Conservation (phyloP, 208 protist species). For the Acanthamoeba polyphaga region DNA sequence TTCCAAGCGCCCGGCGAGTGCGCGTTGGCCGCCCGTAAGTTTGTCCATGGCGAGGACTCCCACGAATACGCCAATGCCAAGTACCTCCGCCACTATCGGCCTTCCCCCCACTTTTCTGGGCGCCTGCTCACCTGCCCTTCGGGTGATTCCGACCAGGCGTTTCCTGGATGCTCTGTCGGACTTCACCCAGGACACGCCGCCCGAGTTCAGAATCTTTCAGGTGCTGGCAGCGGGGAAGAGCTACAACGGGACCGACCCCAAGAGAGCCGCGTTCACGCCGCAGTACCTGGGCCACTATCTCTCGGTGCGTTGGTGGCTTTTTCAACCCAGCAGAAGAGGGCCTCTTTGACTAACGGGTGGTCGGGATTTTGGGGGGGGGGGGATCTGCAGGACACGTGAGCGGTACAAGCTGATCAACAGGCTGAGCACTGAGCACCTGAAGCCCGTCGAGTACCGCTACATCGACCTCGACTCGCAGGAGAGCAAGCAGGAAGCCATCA, state of each 20-base stretch:
- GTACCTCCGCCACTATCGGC: neutral
- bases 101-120: neutral
- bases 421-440: neutral
- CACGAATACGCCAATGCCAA: neutral
- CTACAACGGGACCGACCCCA: constrained; percentile 15
- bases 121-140: neutral
- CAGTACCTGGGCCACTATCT: constrained; percentile 47
- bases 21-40: constrained; percentile 25
- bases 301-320: neutral
- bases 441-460: constrained; percentile 35
- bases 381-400: constrained; percentile 10
- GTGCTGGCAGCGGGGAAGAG: constrained; percentile 35
- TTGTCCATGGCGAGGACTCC: constrained; percentile 10
- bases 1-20: constrained; percentile 29
- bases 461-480: neutral
- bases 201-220: constrained; percentile 22
- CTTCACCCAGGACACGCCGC: constrained; percentile 15
- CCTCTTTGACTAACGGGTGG: too few species aligned
- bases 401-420: constrained; percentile 27
- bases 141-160: neutral
- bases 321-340: neutral
- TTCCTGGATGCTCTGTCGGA: constrained; percentile 11
- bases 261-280: neutral
- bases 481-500: neutral
- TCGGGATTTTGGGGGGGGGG: too few species aligned